A percentile compares a stretch with the other conserved stretches of the same genome.
Conservation (phyloP, 2,329 filamentous ascomycete species). For the Alternaria gaisen region DNA sequence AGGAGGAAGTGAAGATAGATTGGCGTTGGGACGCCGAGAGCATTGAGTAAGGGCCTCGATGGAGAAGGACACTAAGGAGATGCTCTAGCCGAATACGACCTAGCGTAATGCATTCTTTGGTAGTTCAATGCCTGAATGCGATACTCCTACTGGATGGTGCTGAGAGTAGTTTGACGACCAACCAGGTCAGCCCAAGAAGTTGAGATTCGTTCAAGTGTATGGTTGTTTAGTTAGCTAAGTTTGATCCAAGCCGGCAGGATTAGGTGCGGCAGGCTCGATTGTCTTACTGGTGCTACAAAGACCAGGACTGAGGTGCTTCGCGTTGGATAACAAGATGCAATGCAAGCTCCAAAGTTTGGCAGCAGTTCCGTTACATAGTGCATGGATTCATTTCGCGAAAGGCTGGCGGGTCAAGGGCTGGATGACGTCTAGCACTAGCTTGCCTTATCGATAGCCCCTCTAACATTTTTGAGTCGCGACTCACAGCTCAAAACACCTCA, state of each 20-base stretch:
- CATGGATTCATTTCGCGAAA: background rate
- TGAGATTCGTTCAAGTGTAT: background rate
- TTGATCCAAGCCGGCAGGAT: background rate
- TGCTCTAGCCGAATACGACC: background rate
- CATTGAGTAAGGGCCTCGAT: background rate
- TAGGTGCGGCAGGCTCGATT: too few species aligned
- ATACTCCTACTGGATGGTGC: background rate
- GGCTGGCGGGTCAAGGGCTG: background rate
- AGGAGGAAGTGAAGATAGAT: background rate
- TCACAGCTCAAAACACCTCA: constrained; percentile 3
- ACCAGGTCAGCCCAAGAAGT: background rate
- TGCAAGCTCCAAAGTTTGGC: too few species aligned
- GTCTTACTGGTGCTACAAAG: too few species aligned
- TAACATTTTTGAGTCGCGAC: constrained; percentile 22
- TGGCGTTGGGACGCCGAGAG: background rate
- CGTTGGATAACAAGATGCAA: too few species aligned
- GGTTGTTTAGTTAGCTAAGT: background rate
- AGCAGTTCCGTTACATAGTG: background rate
- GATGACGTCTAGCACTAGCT: background rate
- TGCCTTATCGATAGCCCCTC: constrained; percentile 21
- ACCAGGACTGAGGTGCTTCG: too few species aligned
- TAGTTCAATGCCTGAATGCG: too few species aligned
- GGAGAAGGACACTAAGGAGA: background rate
- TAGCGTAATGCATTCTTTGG: background rate
- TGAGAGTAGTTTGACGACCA: background rate